A percentile compares a stretch with the other conserved stretches of the same genome.
Conservation (phyloP, 352 stramenopile species). For the Paralagenidium karlingii region DNA sequence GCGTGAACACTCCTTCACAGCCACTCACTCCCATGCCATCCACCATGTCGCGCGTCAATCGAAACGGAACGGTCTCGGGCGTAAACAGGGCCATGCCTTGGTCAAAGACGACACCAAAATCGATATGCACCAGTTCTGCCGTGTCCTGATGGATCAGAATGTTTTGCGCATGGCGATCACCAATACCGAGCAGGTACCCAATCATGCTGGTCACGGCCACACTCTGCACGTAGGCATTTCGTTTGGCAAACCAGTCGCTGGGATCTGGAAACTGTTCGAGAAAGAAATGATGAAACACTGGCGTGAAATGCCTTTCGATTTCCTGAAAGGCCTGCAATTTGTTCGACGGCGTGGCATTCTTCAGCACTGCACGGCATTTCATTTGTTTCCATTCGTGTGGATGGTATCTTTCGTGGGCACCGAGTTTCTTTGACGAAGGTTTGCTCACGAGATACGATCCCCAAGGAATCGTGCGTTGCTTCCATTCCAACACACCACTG, state of each 20-base stretch:
- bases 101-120: slow-evolving; percentile 99
- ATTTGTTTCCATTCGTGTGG: slow-evolving; percentile 88
- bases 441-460: slow-evolving; percentile 82
- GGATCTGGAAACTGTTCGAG: slow-evolving; percentile 94
- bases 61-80: slow-evolving; percentile 98
- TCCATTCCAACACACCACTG: slow-evolving; percentile 97
- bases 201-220: slow-evolving; percentile 97
- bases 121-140: slow-evolving; percentile 99
- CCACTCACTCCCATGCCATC: slow-evolving; percentile 97
- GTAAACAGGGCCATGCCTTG: slow-evolving; percentile 89
- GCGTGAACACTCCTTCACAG: slow-evolving; percentile 93
- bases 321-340: slow-evolving; percentile 78
- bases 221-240: slow-evolving; percentile 91
- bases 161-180: slow-evolving; percentile 97
- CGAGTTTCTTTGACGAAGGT: slow-evolving; percentile 27
- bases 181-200: slow-evolving; percentile 93
- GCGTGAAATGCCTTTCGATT: slow-evolving; percentile 92
- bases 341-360: slow-evolving; percentile 33
- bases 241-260: slow-evolving; percentile 88
- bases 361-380: slow-evolving; percentile 68
- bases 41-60: slow-evolving; percentile 97
- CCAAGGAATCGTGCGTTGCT: slow-evolving; percentile 94
- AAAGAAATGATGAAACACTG: slow-evolving; percentile 97
- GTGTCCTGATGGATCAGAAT: slow-evolving; percentile 97
- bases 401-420: slow-evolving; percentile 91